A percentile compares a stretch with the other conserved stretches of the same genome.
Conservation (phyloP, 306 rosid species). For the Betula pendula region DNA sequence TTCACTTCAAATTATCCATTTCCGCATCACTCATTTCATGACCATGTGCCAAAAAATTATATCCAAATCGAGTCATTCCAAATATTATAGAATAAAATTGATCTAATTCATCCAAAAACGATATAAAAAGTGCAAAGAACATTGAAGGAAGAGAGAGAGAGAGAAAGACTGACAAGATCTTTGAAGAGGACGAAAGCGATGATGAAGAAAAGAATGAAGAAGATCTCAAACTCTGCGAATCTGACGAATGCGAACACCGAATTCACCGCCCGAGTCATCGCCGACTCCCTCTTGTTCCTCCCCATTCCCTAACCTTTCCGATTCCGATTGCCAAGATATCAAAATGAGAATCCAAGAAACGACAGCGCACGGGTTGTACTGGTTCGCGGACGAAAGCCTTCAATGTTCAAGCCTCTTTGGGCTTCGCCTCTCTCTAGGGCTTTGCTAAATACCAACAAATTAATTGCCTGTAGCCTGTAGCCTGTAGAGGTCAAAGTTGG, state of each 20-base stretch:
- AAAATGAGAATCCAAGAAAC: too few relatives aligned
- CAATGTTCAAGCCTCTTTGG: background rate
- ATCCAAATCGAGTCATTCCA: background rate
- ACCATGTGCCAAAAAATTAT: background rate
- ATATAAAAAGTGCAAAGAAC: background rate
- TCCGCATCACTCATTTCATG: background rate
- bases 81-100: background rate
- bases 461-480: too few relatives aligned
- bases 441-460: background rate
- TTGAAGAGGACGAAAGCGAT: constrained; percentile 75
- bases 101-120: background rate
- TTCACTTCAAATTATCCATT: background rate
- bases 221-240: constrained; percentile 88
- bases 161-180: constrained; percentile 69
- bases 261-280: constrained; percentile 50
- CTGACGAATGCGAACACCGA: constrained; percentile 54
- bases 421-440: background rate
- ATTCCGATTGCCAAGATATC: background rate
- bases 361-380: too few relatives aligned
- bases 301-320: constrained; percentile 5
- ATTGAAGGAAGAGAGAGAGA: background rate
- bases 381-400: background rate
- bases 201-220: constrained; percentile 76
- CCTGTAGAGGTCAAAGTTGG: background rate
- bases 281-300: constrained; percentile 44